Base-by-base conservation (phyloP, 2,329 filamentous ascomycete genomes). In the Hymenoscyphus repandus region DNA sequence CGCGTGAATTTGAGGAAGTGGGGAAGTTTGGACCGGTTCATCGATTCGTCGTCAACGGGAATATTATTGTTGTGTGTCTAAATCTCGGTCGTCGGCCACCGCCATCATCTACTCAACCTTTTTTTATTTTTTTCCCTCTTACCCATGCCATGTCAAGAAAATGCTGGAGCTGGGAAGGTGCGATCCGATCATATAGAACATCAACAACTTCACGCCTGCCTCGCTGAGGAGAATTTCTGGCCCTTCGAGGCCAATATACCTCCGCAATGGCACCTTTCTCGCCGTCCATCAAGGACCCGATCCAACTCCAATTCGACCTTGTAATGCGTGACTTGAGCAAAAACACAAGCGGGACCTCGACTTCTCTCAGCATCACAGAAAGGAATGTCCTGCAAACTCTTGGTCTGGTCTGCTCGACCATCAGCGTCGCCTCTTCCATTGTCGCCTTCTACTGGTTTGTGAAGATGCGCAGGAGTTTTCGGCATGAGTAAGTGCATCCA, bases 381-480 rank as follows among this genome's bases (percentile, higher is more conserved):
- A 50, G 47, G 36, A 56, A 59, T 22, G 54, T 52, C 2, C 52
- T 65, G 42, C 66, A 66, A 58, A 59, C 52, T 50, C 48, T 67
- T 50, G 62, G 65, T 9, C 59, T 74, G 45, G 65, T 68, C 36
- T 69, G 68, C 50, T 60, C 75, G 7, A 68, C 75, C 1, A 59
- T 82, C 56, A 88, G 84, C 59, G 69, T 88, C 31, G 47, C 75
- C 2, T 73, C 79, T 10, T 77, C 77, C 0, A 59, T 81, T 6
- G 63, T 79, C 30, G 75, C 82, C 2, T 76, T 85, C 37, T 86
- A 85, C 68, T 90, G 84, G 82, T 90, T 91, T 63, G 71, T 80
- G 51, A 76, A 80, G 55, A 90, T 90, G 84, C 77, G 80, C 58
- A 78, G 85, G 62, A 82, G 77, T 56, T 91, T 90, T 66, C 79